phyloP scores from a whole-genome alignment of 2,329 filamentous ascomycete species.

The Cercospora sojina region DNA sequence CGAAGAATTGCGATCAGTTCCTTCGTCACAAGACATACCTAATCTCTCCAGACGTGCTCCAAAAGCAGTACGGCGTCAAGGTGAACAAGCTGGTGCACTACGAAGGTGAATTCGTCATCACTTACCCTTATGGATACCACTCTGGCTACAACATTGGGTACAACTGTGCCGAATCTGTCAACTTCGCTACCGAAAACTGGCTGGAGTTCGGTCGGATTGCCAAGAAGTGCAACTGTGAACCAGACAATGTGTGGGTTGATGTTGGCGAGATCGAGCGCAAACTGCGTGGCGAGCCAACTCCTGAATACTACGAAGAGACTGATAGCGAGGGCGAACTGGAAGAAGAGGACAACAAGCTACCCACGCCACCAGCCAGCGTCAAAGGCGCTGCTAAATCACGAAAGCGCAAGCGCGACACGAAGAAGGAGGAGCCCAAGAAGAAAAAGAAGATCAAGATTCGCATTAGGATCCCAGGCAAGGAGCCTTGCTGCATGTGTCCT shows the following conservation, averaged over 20 bases:
- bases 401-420: constrained; percentile 67
- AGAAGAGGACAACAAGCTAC: constrained; percentile 61
- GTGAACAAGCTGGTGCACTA: constrained; percentile 96
- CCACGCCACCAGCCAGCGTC: constrained; percentile 74
- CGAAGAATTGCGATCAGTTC: constrained; percentile 94
- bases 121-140: constrained; percentile 97
- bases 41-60: constrained; percentile 84
- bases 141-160: constrained; percentile 98
- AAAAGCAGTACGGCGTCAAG: constrained; percentile 87
- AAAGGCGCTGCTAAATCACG: constrained; percentile 58
- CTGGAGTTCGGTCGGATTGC: constrained; percentile 91
- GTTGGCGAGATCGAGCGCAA: constrained; percentile 95
- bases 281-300: constrained; percentile 76
- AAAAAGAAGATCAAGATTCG: constrained; percentile 77
- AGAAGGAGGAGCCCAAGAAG: constrained; percentile 56
- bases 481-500: constrained; percentile 87
- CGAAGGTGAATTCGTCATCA: constrained; percentile 97
- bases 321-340: constrained; percentile 64
- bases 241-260: constrained; percentile 98
- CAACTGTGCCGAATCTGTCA: constrained; percentile 98
- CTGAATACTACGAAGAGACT: constrained; percentile 78
- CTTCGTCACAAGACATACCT: constrained; percentile 96
- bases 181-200: constrained; percentile 95
- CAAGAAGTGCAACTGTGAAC: constrained; percentile 94
- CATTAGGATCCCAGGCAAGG: constrained; percentile 67